These are phyloP conservation scores for Pseudohalonectria lignicola DNA, from an alignment of 2,329 filamentous ascomycete species.

Conservation along the genomic window DNA sequence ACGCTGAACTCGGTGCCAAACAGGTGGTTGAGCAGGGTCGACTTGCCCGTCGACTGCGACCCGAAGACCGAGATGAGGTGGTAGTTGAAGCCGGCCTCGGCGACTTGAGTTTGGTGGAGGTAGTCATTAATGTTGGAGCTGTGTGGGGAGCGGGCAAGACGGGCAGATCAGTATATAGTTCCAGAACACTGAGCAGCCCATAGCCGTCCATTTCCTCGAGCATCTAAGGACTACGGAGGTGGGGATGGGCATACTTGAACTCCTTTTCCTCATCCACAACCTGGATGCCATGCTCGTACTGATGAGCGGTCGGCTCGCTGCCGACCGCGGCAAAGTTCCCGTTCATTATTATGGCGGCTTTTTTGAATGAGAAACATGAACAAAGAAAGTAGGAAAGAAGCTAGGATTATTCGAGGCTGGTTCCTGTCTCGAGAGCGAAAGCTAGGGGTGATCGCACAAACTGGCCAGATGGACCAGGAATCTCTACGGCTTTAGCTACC, in stretches of 20 bases:
- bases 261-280: constrained; percentile 93
- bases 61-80: constrained; percentile 98
- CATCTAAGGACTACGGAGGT: too few relatives aligned
- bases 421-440: too few relatives aligned
- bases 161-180: too few relatives aligned
- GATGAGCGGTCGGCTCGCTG: constrained; percentile 48
- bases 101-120: constrained; percentile 67
- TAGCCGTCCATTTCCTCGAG: too few relatives aligned
- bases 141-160: constrained; percentile 6
- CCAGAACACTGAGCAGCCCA: too few relatives aligned
- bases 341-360: constrained; percentile 45
- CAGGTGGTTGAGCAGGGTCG: constrained; percentile 87
- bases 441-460: not conserved
- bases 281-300: constrained; percentile 90
- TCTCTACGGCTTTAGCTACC: not conserved
- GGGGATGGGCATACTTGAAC: constrained; percentile 64
- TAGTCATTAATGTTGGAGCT: constrained; percentile 75
- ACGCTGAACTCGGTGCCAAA: constrained; percentile 96
- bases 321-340: constrained; percentile 70
- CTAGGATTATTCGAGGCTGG: too few relatives aligned
- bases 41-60: constrained; percentile 97
- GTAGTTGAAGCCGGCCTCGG: constrained; percentile 93
- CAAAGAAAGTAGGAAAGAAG: not conserved
- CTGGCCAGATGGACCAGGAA: not conserved
- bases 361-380: not conserved